Evolutionary conservation across 257 asterid genomes (phyloP), one percentile per base, ranked within the genome.

Genomic region (Craterostigma plantagineum): DNA sequence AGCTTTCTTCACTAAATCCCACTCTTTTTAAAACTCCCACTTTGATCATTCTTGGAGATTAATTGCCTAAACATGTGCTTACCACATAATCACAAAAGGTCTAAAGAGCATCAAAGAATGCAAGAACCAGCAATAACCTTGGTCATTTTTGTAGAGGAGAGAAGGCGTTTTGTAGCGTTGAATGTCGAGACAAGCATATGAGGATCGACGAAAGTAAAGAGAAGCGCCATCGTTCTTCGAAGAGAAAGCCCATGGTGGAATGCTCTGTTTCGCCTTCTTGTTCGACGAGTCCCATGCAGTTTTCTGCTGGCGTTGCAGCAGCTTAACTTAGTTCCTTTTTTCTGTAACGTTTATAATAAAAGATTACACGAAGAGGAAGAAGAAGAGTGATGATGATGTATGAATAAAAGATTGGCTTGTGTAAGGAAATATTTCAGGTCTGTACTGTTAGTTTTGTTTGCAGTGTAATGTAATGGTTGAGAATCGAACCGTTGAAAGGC

Each of bases 81-180:
- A n/a, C n/a, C n/a, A n/a, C n/a, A n/a, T n/a, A n/a, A n/a, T n/a
- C 17, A 41, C 16, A n/a, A 40, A 14, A 3, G 5, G 3, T 8
- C 14, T 36, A 10, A 12, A 36, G 14, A 10, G 14, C 40, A 36
- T 36, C 11, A 36, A 40, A 11, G 45, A 12, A 40, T 40, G 45
- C 5, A 12, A 40, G 14, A n/a, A 11, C 16, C 12, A 7, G n/a
- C n/a, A n/a, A n/a, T n/a, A n/a, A n/a, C n/a, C n/a, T 11, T 12
- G 10, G 5, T 3, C 3, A 3, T 40, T 1, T 27, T 13, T 69
- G 50, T 70, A 79, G 90, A 67, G 90, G 92, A 4, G 92, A 79
- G 37, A 79, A 61, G 47, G 84, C 74, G 13, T 79, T 79, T 49
- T 79, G 92, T 50, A 79, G 92, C 47, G 37, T 57, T 10, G 92